A percentile compares a stretch with the other conserved stretches of the same genome.
Evolutionary conservation across 306 rosid species (phyloP).

Genomic region (Luffa aegyptiaca): DNA sequence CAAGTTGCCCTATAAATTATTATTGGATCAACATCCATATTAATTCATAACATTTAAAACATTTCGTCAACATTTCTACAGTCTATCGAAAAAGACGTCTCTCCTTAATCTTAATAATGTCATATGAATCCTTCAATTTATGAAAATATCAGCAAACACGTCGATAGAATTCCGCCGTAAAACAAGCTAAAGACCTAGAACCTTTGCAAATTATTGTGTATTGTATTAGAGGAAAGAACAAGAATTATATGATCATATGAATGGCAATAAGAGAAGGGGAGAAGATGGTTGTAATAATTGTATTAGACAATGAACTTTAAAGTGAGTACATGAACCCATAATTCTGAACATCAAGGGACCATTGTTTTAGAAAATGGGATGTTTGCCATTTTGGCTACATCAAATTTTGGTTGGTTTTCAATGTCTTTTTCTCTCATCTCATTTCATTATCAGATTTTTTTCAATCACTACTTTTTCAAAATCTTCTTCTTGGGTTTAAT

Average conservation of each 20-base stretch:
- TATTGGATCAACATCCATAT: too few relatives aligned
- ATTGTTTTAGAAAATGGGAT: constrained; percentile 50
- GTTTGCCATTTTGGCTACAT: constrained; percentile 42
- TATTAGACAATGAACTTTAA: constrained; percentile 25
- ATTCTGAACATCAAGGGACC: constrained; percentile 47
- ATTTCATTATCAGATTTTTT: not conserved
- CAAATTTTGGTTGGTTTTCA: constrained; percentile 20
- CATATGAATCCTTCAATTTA: not conserved
- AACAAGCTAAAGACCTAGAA: not conserved
- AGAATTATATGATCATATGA: not conserved
- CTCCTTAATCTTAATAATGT: not conserved
- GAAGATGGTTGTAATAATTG: constrained; percentile 13
- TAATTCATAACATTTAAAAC: not conserved
- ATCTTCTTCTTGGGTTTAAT: not conserved
- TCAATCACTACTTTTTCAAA: not conserved
- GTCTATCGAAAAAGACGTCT: not conserved
- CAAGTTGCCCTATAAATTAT: not conserved
- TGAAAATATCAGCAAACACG: not conserved
- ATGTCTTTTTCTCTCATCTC: not conserved
- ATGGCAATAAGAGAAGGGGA: not conserved
- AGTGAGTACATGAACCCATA: constrained; percentile 42
- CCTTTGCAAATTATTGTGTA: not conserved
- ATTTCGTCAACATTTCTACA: not conserved
- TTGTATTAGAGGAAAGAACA: not conserved
- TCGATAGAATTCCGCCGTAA: not conserved